phyloP scores from a whole-genome alignment of 2,329 filamentous ascomycete species.

The Aureobasidium leucospermi region DNA sequence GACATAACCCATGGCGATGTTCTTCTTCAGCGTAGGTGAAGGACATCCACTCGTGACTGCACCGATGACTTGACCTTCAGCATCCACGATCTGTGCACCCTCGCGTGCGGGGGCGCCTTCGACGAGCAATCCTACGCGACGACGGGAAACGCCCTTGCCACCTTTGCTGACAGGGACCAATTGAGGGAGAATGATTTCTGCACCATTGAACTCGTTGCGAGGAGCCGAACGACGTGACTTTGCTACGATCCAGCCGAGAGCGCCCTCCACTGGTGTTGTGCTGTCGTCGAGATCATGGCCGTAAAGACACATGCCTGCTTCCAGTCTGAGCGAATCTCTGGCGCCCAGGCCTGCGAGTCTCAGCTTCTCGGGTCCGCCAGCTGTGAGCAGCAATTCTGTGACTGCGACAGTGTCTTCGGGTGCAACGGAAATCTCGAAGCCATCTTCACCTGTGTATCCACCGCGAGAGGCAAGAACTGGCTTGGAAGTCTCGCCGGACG shows the following conservation, averaged over 20 bases:
- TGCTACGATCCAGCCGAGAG: constrained; percentile 73
- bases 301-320: constrained; percentile 99
- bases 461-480: constrained; percentile 72
- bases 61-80: constrained; percentile 62
- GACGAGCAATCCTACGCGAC: constrained; percentile 74
- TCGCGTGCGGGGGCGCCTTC: constrained; percentile 85
- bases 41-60: constrained; percentile 84
- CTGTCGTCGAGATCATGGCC: constrained; percentile 90
- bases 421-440: constrained; percentile 89
- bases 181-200: constrained; percentile 68
- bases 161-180: constrained; percentile 67
- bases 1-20: constrained; percentile 95
- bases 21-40: constrained; percentile 75
- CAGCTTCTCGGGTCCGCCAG: constrained; percentile 53
- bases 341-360: constrained; percentile 84
- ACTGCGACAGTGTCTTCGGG: constrained; percentile 57
- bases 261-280: constrained; percentile 61
- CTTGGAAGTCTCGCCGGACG: constrained; percentile 42
- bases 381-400: constrained; percentile 61
- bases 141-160: constrained; percentile 59
- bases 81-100: constrained; percentile 68
- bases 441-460: constrained; percentile 96
- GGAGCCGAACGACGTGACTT: constrained; percentile 56
- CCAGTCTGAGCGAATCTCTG: constrained; percentile 82
- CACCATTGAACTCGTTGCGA: constrained; percentile 72